A percentile compares a stretch with the other conserved stretches of the same genome.
Conservation (phyloP, 345 rosid genomes). For the Aquilaria sinensis region DNA sequence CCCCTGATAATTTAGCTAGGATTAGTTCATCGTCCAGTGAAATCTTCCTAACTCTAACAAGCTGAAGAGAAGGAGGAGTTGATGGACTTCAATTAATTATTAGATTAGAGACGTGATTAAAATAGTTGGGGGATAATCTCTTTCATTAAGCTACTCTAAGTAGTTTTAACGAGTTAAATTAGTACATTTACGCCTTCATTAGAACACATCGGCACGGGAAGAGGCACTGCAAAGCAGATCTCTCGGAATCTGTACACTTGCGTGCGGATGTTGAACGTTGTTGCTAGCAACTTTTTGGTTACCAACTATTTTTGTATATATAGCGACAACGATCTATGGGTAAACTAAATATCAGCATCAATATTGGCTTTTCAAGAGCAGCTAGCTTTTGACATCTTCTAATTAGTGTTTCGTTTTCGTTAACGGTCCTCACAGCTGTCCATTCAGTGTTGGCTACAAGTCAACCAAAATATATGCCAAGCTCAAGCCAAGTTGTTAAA, state of each 20-base stretch:
- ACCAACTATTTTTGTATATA: constrained; percentile 22
- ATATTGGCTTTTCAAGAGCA: constrained; percentile 14
- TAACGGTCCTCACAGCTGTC: background rate
- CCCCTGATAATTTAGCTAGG: no score
- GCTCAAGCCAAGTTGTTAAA: background rate
- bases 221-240: constrained; percentile 4
- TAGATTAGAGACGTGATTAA: constrained; percentile 13
- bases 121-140: constrained; percentile 13
- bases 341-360: constrained; percentile 13
- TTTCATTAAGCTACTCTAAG: constrained; percentile 22
- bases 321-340: constrained; percentile 7
- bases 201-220: background rate
- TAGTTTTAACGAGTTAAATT: background rate
- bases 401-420: constrained; percentile 2
- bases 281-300: constrained; percentile 17
- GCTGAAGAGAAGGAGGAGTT: constrained; percentile 30
- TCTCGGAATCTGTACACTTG: background rate
- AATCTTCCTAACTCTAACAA: constrained; percentile 33
- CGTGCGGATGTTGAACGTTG: constrained; percentile 8
- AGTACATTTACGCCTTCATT: constrained; percentile 1
- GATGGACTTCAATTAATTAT: constrained; percentile 13
- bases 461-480: background rate
- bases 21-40: constrained; percentile 8
- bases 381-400: constrained; percentile 24
- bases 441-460: background rate